Conservation (phyloP, 345 rosid species). For the Kernera saxatilis region DNA sequence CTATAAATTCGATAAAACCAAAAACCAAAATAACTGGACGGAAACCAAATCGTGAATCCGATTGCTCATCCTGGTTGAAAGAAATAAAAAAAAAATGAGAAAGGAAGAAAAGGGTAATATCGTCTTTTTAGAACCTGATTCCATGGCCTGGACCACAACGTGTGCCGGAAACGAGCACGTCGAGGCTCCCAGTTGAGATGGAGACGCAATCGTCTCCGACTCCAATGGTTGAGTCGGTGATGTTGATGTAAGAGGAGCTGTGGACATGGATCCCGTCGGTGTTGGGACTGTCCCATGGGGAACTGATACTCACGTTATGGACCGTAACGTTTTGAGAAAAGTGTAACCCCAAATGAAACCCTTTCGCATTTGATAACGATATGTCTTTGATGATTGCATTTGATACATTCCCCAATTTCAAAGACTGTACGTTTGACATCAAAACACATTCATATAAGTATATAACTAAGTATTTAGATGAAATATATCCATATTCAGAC, state of each 20-base stretch:
- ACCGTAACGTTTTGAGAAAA: slow-evolving; percentile 35
- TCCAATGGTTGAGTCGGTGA: slow-evolving; percentile 27
- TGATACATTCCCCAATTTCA: neutral
- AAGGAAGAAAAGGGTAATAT: neutral
- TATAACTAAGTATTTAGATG: too few species aligned
- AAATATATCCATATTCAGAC: too few species aligned
- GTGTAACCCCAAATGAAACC: slow-evolving; percentile 35
- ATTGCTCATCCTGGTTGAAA: too few species aligned
- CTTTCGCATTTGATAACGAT: slow-evolving; percentile 39
- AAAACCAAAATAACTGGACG: neutral
- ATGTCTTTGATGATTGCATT: slow-evolving; percentile 11
- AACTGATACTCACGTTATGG: slow-evolving; percentile 12
- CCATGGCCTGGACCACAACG: slow-evolving; percentile 61
- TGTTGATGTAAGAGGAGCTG: slow-evolving; percentile 16
- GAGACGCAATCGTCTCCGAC: slow-evolving; percentile 56
- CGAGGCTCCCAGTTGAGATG: slow-evolving; percentile 32
- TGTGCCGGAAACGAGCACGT: slow-evolving; percentile 10
- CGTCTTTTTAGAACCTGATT: slow-evolving; percentile 7
- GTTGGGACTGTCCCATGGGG: slow-evolving; percentile 36
- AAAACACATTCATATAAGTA: neutral
- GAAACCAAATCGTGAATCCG: neutral
- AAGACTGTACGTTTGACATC: neutral
- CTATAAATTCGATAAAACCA: neutral
- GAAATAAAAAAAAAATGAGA: neutral
- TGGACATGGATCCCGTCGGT: slow-evolving; percentile 56